Conservation (phyloP, 352 stramenopile species). For the Aphanomyces astaci region DNA sequence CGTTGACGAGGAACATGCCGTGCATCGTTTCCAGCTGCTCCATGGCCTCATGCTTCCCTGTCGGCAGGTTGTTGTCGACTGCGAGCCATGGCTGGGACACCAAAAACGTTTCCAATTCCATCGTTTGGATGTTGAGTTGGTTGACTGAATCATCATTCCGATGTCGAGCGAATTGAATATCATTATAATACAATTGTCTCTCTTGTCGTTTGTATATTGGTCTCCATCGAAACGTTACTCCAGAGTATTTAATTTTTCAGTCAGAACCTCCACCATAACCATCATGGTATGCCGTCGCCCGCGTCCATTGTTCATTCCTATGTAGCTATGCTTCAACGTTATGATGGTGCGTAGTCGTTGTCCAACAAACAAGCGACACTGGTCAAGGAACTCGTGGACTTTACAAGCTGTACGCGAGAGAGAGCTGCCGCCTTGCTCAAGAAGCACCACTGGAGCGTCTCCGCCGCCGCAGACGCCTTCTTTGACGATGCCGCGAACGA, state of each 20-base stretch:
- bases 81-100: slow-evolving; percentile 4
- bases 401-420: slow-evolving; percentile 16
- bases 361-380: slow-evolving; percentile 19
- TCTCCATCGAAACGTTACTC: no score
- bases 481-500: slow-evolving; percentile 24
- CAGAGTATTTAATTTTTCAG: no score
- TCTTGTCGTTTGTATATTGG: slow-evolving; percentile 1
- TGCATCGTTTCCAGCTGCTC: neutral
- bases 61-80: neutral
- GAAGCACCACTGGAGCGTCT: slow-evolving; percentile 23
- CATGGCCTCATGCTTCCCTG: slow-evolving; percentile 1
- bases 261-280: no score
- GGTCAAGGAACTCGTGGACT: slow-evolving; percentile 17
- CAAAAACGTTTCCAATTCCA: slow-evolving; percentile 21
- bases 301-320: no score
- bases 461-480: slow-evolving; percentile 13
- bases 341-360: slow-evolving; percentile 11
- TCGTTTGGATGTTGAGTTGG: neutral
- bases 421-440: slow-evolving; percentile 3
- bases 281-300: no score
- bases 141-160: no score
- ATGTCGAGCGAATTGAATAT: no score
- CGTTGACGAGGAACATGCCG: slow-evolving; percentile 10
- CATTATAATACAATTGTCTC: no score
- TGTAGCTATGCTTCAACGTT: no score